Percentiles rank a stretch among this genome's conserved stretches.
These are phyloP conservation scores for Teunomyces stri DNA, from an alignment of 805 yeast genomes.

Conservation along the genomic window DNA sequence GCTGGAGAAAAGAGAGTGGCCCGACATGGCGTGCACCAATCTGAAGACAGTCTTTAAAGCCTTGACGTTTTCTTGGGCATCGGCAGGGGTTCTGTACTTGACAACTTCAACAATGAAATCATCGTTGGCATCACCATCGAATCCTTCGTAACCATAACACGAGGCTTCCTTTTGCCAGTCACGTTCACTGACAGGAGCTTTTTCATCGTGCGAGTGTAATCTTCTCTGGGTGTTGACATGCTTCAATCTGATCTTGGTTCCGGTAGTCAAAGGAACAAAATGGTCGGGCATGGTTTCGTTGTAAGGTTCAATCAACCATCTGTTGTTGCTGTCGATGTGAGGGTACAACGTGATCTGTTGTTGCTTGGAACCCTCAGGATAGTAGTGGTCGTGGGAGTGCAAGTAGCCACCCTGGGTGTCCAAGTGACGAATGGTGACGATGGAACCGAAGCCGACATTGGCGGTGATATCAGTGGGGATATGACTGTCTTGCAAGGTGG, in stretches of 20 bases:
- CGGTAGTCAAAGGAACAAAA: constrained; percentile 64
- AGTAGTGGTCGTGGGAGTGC: constrained; percentile 73
- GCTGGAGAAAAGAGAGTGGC: constrained; percentile 74
- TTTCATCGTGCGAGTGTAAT: constrained; percentile 80
- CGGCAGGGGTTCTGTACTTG: constrained; percentile 47
- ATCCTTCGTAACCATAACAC: constrained; percentile 73
- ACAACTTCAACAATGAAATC: constrained; percentile 77
- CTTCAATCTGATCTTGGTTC: constrained; percentile 65
- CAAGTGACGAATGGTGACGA: constrained; percentile 63
- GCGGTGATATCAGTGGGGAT: constrained; percentile 60
- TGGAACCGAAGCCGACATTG: constrained; percentile 72
- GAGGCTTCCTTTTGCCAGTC: constrained; percentile 88
- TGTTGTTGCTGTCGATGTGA: constrained; percentile 71
- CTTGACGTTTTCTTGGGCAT: constrained; percentile 53
- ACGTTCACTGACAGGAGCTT: constrained; percentile 69
- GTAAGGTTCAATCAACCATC: constrained; percentile 69
- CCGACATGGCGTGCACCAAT: constrained; percentile 76
- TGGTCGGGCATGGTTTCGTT: constrained; percentile 53
- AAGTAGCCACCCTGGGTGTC: constrained; percentile 77
- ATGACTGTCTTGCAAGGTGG: constrained; percentile 55
- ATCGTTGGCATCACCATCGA: constrained; percentile 81
- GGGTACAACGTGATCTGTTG: constrained; percentile 82
- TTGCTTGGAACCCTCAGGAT: constrained; percentile 79
- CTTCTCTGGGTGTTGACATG: constrained; percentile 61
- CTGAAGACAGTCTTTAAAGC: constrained; percentile 72